These are phyloP conservation scores for Calonectria naviculata DNA, from an alignment of 2,329 filamentous ascomycete species.

Conservation along the genomic window DNA sequence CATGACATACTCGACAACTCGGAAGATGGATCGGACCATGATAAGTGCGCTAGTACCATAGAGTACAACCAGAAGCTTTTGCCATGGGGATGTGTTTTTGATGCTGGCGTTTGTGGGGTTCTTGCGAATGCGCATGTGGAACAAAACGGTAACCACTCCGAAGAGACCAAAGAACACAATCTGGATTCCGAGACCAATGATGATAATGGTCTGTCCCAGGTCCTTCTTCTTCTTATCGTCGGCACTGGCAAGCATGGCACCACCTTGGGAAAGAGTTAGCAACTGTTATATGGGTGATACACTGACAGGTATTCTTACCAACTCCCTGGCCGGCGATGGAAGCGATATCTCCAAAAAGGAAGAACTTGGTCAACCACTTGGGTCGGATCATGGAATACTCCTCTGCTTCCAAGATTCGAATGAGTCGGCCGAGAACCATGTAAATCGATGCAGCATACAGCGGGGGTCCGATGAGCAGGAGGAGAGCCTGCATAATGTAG, in stretches of 20 bases:
- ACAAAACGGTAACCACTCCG: constrained; percentile 54
- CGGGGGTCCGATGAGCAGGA: not conserved
- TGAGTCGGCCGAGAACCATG: constrained; percentile 48
- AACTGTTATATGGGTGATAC: no score
- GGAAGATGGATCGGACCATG: constrained; percentile 50
- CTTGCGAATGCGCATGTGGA: constrained; percentile 47
- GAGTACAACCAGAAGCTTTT: constrained; percentile 34
- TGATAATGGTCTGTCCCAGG: constrained; percentile 56
- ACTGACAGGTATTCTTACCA: constrained; percentile 2
- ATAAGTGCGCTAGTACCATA: constrained; percentile 43
- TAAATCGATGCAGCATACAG: not conserved
- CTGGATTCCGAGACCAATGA: constrained; percentile 63
- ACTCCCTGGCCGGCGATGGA: constrained; percentile 46
- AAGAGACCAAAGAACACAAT: constrained; percentile 65
- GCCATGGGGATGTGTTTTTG: constrained; percentile 35
- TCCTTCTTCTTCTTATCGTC: not conserved
- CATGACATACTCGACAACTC: constrained; percentile 52
- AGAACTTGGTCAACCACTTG: constrained; percentile 58
- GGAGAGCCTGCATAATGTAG: not conserved
- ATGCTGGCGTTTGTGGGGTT: constrained; percentile 2
- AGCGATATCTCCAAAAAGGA: constrained; percentile 58
- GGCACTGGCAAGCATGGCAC: not conserved
- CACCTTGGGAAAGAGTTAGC: not conserved
- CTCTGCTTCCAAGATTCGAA: constrained; percentile 47
- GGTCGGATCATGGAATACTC: constrained; percentile 51